These are phyloP conservation scores for Penicillium pulvis DNA, from an alignment of 495 filamentous ascomycete species.

Conservation along the genomic window DNA sequence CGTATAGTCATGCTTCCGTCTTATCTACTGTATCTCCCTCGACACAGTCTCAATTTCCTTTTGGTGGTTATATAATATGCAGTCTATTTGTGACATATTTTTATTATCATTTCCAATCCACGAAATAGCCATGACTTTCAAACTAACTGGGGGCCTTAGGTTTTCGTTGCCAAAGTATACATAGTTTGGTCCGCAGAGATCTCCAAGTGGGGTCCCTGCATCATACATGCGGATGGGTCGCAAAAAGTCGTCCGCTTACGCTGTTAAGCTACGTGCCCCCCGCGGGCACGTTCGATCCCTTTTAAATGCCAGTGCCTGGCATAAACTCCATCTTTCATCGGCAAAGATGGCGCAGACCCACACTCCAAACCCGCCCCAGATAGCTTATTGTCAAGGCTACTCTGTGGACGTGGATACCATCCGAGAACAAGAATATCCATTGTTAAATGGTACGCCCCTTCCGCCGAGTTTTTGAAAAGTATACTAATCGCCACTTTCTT, in stretches of 20 bases:
- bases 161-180: not conserved
- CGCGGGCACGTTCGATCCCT: not conserved
- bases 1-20: not conserved
- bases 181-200: not conserved
- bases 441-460: constrained; percentile 64
- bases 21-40: constrained; percentile 21
- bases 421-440: constrained; percentile 75
- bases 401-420: constrained; percentile 67
- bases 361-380: not conserved
- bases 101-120: not conserved
- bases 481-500: constrained; percentile 2
- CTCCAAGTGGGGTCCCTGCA: constrained; percentile 5
- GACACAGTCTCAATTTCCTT: constrained; percentile 10
- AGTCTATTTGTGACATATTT: not conserved
- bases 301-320: not conserved
- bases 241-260: not conserved
- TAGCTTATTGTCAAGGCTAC: constrained; percentile 50
- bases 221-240: constrained; percentile 5
- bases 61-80: constrained; percentile 4
- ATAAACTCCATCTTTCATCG: not conserved
- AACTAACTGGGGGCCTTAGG: constrained; percentile 14
- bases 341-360: constrained; percentile 18
- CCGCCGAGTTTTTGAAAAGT: not conserved
- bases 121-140: not conserved
- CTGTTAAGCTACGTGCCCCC: not conserved